These are phyloP conservation scores for Alliaria petiolata DNA, from an alignment of 345 rosid genomes.

Conservation along the genomic window DNA sequence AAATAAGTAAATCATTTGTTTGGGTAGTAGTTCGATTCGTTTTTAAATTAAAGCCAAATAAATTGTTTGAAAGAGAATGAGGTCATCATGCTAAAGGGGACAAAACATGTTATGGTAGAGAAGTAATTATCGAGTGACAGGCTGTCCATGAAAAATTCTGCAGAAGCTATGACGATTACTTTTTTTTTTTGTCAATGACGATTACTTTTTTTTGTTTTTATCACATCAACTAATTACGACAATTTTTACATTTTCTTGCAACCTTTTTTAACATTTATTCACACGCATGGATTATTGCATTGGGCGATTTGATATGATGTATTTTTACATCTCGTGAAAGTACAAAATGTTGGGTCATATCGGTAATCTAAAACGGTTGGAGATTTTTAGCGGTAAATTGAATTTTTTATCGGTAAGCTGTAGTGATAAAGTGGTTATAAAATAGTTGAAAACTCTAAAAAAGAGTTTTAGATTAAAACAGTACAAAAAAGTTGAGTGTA, in stretches of 20 bases:
- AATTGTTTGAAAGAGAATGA: conserved; percentile 30
- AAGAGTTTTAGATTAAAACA: too few relatives aligned
- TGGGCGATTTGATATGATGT: not conserved
- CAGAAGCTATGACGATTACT: conserved; percentile 38
- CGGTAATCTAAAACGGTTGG: too few relatives aligned
- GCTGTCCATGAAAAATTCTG: conserved; percentile 32
- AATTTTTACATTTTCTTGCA: not conserved
- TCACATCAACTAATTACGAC: not conserved
- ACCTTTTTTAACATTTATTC: not conserved
- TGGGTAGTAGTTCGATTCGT: not conserved
- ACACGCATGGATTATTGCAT: conserved; percentile 30
- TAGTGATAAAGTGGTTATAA: too few relatives aligned
- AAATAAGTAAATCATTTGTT: not conserved
- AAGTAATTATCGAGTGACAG: conserved; percentile 36
- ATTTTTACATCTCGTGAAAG: too few relatives aligned
- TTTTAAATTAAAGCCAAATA: conserved; percentile 27
- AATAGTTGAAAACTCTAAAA: too few relatives aligned
- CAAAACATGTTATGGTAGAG: conserved; percentile 40
- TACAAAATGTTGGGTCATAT: too few relatives aligned
- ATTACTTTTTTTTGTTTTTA: not conserved
- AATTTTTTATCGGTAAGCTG: too few relatives aligned
- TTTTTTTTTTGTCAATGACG: too few relatives aligned
- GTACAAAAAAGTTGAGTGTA: too few relatives aligned
- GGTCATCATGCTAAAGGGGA: conserved; percentile 35
- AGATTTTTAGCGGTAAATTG: too few relatives aligned